phyloP scores from a whole-genome alignment of 352 stramenopile species.

The Stramenopiles sp. region DNA sequence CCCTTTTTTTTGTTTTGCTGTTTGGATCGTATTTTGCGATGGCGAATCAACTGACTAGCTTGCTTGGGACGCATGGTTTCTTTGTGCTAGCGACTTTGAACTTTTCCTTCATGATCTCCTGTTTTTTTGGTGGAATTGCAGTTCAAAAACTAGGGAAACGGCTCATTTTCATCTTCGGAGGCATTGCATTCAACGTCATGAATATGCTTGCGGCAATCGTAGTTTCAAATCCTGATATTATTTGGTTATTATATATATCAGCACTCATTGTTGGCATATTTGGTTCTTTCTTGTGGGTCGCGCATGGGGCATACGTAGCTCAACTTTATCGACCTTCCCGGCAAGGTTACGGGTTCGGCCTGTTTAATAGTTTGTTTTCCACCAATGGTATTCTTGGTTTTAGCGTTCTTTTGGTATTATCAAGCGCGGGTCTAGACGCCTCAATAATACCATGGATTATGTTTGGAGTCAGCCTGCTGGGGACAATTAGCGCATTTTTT shows the following conservation, averaged over 20 bases:
- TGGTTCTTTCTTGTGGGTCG: constrained; percentile 1
- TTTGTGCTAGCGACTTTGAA: constrained; percentile 1
- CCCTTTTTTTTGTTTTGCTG: not conserved
- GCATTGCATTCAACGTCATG: not conserved
- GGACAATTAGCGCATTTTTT: not conserved
- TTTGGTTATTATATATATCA: not conserved
- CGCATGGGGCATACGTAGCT: not conserved
- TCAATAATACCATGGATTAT: not conserved
- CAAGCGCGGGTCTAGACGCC: not conserved
- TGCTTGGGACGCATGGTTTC: not conserved
- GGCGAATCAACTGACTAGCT: constrained; percentile 5
- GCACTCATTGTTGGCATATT: not conserved
- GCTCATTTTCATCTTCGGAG: not conserved
- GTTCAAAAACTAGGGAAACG: not conserved
- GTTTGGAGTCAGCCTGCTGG: not conserved
- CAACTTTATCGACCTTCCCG: not conserved
- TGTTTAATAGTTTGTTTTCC: constrained; percentile 7
- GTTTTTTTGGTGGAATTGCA: not conserved
- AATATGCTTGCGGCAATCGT: not conserved
- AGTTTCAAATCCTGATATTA: not conserved
- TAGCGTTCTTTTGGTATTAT: not conserved
- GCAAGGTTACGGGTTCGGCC: not conserved
- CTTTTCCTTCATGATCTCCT: not conserved
- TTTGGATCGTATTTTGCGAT: constrained; percentile 5
- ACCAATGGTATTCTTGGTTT: not conserved